Evolutionary conservation across 208 protist species (phyloP).

Genomic region (Polymyxa betae): DNA sequence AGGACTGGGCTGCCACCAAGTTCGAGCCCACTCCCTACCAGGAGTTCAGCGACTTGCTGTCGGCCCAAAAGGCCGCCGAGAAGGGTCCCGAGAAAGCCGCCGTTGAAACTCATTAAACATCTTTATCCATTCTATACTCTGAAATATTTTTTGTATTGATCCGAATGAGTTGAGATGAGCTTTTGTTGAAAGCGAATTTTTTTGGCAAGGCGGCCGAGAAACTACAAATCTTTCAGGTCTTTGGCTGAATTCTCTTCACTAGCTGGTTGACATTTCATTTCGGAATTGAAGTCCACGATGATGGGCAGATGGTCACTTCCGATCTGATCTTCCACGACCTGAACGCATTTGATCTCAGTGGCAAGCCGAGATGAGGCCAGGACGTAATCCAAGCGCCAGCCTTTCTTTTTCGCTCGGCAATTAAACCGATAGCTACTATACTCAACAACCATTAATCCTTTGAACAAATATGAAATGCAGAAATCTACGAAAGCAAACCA

Average conservation of each 20-base stretch:
- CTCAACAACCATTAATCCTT: too few species aligned
- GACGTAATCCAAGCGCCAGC: conserved; percentile 43
- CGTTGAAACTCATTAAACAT: too few species aligned
- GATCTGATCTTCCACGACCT: background rate
- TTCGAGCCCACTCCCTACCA: conserved; percentile 87
- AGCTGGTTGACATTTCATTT: background rate
- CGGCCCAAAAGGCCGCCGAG: conserved; percentile 25
- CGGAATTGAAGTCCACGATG: background rate
- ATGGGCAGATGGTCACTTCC: conserved; percentile 42
- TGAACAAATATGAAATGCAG: background rate
- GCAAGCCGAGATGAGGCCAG: background rate
- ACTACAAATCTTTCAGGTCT: too few species aligned
- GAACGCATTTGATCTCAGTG: background rate
- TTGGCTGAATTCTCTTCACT: too few species aligned
- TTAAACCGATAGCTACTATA: conserved; percentile 22
- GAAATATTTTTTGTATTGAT: too few species aligned
- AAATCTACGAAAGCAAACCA: background rate
- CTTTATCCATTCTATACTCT: too few species aligned
- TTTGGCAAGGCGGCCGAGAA: too few species aligned
- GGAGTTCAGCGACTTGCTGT: conserved; percentile 70
- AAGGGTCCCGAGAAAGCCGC: conserved; percentile 1
- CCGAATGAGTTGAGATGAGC: too few species aligned
- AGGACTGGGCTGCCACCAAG: conserved; percentile 91
- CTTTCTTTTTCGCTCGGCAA: conserved; percentile 34
- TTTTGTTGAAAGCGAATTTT: too few species aligned